These are phyloP conservation scores for Fragaria nilgerrensis DNA, from an alignment of 306 rosid species.

Conservation along the genomic window DNA sequence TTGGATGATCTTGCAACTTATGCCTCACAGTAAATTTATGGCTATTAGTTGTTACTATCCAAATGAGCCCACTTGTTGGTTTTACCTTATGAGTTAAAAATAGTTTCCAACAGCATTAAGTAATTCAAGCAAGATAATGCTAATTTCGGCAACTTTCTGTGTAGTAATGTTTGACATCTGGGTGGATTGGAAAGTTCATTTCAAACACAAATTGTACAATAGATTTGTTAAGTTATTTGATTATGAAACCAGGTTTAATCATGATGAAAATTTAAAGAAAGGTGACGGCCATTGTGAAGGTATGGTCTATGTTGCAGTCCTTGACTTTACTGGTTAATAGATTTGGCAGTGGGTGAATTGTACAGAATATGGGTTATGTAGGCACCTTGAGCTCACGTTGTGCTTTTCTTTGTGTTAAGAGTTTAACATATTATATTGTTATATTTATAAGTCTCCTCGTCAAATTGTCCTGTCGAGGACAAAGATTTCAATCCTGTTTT, in stretches of 20 bases:
- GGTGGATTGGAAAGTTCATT: not conserved
- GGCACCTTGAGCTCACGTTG: not conserved
- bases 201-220: not conserved
- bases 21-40: not conserved
- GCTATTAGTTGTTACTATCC: not conserved
- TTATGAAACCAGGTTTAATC: not conserved
- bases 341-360: not conserved
- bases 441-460: not conserved
- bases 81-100: not conserved
- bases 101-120: not conserved
- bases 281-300: constrained; percentile 2
- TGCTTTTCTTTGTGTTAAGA: not conserved
- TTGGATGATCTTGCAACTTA: not conserved
- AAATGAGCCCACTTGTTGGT: not conserved
- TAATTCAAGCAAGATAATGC: not conserved
- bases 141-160: not conserved
- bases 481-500: not conserved
- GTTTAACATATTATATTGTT: not conserved
- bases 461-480: not conserved
- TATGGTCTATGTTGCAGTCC: not conserved
- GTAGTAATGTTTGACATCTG: not conserved
- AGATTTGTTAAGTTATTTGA: not conserved
- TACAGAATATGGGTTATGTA: not conserved
- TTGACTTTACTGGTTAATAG: not conserved
- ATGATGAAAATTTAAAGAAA: not conserved